Base-by-base conservation (phyloP, 768 basidiomycete genomes). In the Rhodosporidiobolus odoratus region DNA sequence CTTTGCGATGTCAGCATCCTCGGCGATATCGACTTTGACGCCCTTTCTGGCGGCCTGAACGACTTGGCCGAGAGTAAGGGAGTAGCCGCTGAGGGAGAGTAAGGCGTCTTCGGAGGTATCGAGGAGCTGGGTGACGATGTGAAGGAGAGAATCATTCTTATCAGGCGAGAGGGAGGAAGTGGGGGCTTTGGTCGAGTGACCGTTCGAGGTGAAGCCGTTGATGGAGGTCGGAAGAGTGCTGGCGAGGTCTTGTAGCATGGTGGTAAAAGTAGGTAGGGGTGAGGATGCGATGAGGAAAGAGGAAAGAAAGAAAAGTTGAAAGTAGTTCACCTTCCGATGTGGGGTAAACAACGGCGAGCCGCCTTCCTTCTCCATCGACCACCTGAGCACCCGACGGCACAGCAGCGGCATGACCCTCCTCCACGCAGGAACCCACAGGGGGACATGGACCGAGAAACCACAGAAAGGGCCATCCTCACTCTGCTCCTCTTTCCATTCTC, bases 61-160 rank as follows among this genome's bases (percentile, higher is more conserved):
- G 19, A 93, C 86, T 61, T 88, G 89, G 6, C 89, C 84, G 62
- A 92, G 86, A 1, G 90, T 85, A 41, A 93, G 84, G 21, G 79
- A 84, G 69, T 88, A 82, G 12, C 91, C 91, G 65, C 88, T 86
- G 56, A 92, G 81, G 21, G 86, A 79, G 57, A 83, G 83, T n/a
- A n/a, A n/a, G 30, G 53, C 3, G 2, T 4, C 34, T 41, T 38
- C 32, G 3, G 45, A 4, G 3, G 19, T 17, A 3, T 34, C 35
- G 40, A 68, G 63, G 45, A 72, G 58, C 23, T 59, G 34, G 3
- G 62, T 37, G 3, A 62, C 68, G 68, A 64, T 58, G 15, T 54
- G 3, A 54, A 48, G 34, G 30, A 54, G 69, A 7, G 17, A 5
- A 7, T 59, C 41, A n/a, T 54, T 10, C 25, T 27, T 7, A 23